These are phyloP conservation scores for Puccinia novopanici DNA, from an alignment of 1,284 basidiomycete species.

Conservation along the genomic window DNA sequence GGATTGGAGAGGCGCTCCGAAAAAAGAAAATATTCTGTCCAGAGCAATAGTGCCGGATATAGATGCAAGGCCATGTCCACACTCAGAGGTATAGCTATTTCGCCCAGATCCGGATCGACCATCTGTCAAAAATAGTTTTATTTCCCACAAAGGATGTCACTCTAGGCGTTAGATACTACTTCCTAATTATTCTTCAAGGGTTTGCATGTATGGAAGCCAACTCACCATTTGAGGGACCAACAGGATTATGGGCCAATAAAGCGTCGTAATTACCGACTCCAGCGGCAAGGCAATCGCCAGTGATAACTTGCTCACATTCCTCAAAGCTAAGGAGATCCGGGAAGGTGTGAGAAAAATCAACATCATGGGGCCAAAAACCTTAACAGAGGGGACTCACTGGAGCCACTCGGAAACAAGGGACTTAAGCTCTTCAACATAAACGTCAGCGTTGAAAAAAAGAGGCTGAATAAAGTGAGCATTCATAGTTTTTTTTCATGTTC, in stretches of 20 bases:
- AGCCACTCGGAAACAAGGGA: neutral
- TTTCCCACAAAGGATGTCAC: too few relatives aligned
- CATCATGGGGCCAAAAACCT: neutral
- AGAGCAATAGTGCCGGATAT: slow-evolving; percentile 2
- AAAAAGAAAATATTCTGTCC: slow-evolving; percentile 19
- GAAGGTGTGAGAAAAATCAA: neutral
- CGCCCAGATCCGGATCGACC: neutral
- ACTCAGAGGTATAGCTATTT: neutral
- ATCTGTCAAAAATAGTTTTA: neutral
- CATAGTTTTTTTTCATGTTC: too few relatives aligned
- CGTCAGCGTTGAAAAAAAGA: slow-evolving; percentile 3
- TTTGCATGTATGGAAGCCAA: neutral
- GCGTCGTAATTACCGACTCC: slow-evolving; percentile 13
- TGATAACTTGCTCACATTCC: neutral
- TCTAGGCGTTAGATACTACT: neutral
- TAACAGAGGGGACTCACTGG: neutral
- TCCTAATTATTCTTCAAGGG: neutral
- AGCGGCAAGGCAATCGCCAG: slow-evolving; percentile 3
- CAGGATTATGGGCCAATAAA: slow-evolving; percentile 20
- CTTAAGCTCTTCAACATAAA: neutral
- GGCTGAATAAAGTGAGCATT: neutral
- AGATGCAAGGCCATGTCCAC: slow-evolving; percentile 9
- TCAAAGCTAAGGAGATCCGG: neutral
- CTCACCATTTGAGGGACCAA: neutral
- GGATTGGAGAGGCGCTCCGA: neutral